These are phyloP conservation scores for Lasiodiplodia sp. DNA, from an alignment of 2,329 filamentous ascomycete genomes.

Conservation along the genomic window DNA sequence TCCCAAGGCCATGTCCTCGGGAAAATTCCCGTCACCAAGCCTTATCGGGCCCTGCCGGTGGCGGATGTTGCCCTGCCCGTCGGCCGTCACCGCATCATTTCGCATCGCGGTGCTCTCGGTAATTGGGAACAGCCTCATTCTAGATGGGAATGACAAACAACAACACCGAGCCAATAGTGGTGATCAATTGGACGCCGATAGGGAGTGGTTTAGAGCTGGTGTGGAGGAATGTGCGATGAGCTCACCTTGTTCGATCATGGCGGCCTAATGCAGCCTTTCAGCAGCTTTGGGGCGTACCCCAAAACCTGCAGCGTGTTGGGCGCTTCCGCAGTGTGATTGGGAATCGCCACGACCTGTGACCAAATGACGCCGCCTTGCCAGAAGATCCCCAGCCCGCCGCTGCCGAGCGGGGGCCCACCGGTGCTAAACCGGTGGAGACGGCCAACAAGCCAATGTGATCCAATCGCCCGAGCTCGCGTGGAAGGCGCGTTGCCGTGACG, in stretches of 20 bases:
- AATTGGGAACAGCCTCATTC: conserved; percentile 21
- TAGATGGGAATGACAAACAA: conserved; percentile 16
- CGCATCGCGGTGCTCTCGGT: conserved; percentile 28
- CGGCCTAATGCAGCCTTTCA: conserved; percentile 13
- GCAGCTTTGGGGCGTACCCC: conserved; percentile 6
- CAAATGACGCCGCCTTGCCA: conserved; percentile 26
- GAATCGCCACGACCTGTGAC: conserved; percentile 16
- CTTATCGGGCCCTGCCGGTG: conserved; percentile 36
- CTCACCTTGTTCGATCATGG: background rate
- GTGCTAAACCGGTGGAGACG: conserved; percentile 20
- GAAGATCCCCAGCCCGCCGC: conserved; percentile 27
- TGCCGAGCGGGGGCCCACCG: conserved; percentile 26
- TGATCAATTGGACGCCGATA: background rate
- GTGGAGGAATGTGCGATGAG: background rate
- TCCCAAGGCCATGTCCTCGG: conserved; percentile 46
- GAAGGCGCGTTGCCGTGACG: conserved; percentile 6
- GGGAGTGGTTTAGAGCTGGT: background rate
- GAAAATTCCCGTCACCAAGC: conserved; percentile 35
- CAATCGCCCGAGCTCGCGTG: conserved; percentile 21
- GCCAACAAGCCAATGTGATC: conserved; percentile 22
- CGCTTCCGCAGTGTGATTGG: conserved; percentile 28
- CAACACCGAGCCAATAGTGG: background rate
- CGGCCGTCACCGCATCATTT: conserved; percentile 30
- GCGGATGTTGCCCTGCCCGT: conserved; percentile 31
- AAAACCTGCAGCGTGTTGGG: conserved; percentile 18